phyloP scores from a whole-genome alignment of 148 eudicot genomes.

The Diospyros lotus region DNA sequence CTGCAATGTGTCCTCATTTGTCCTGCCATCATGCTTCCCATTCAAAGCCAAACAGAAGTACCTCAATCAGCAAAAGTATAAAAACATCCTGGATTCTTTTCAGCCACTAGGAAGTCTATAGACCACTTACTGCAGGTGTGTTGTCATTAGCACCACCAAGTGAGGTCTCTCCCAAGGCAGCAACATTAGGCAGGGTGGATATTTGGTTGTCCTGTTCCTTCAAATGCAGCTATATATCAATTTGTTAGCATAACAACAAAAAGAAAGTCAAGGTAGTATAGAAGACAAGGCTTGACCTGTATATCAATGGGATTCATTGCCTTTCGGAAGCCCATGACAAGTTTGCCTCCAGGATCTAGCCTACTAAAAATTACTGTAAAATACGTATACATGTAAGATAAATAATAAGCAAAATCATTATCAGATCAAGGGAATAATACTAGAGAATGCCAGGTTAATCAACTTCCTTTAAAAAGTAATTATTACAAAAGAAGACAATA shows the following conservation, averaged over 20 bases:
- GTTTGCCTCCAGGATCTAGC: conserved; percentile 85
- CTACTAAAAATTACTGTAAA: conserved; percentile 79
- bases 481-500: background rate
- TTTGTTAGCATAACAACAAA: background rate
- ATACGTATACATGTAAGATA: background rate
- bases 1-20: conserved; percentile 40
- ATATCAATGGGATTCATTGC: conserved; percentile 51
- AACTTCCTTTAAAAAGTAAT: background rate
- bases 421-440: background rate
- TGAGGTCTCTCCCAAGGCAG: conserved; percentile 47
- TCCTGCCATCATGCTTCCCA: conserved; percentile 47
- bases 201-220: conserved; percentile 54
- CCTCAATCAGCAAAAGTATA: conserved; percentile 25
- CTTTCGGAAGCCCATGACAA: conserved; percentile 88
- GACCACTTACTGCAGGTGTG: conserved; percentile 36
- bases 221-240: background rate
- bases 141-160: conserved; percentile 43
- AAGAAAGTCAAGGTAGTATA: background rate
- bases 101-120: conserved; percentile 17
- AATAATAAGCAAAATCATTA: background rate
- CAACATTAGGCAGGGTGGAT: conserved; percentile 37
- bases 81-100: conserved; percentile 20
- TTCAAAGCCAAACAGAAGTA: conserved; percentile 21
- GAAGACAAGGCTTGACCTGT: conserved; percentile 47
- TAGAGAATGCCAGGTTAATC: background rate